Conservation (phyloP, 352 stramenopile species). For the Ophiocytium majus region DNA sequence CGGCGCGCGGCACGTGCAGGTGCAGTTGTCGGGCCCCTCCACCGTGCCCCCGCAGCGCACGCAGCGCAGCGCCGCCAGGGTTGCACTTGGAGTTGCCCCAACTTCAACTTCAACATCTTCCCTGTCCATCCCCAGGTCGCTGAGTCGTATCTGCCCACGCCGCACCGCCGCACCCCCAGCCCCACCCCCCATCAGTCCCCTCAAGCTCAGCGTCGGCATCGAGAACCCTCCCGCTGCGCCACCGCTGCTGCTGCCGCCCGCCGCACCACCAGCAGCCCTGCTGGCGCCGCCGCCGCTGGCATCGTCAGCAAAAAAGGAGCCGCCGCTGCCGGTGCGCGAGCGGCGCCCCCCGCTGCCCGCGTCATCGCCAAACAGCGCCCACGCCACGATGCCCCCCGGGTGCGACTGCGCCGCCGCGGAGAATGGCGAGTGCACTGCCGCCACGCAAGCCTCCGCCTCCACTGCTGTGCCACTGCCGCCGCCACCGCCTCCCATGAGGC, state of each 20-base stretch:
- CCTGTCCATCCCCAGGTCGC: background rate
- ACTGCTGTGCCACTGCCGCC: background rate
- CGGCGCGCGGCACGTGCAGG: constrained; percentile 38
- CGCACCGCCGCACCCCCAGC: too few relatives aligned
- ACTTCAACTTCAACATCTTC: background rate
- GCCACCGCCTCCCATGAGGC: too few relatives aligned
- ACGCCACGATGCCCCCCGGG: too few relatives aligned
- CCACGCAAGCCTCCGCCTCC: background rate
- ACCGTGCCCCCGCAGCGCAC: constrained; percentile 41
- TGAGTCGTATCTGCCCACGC: background rate
- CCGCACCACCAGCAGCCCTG: too few relatives aligned
- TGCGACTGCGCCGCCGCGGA: too few relatives aligned
- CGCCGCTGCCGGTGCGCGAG: too few relatives aligned
- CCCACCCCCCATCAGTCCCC: background rate
- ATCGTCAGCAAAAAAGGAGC: too few relatives aligned
- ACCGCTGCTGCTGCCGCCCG: background rate
- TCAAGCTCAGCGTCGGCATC: background rate
- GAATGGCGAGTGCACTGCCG: too few relatives aligned
- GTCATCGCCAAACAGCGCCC: too few relatives aligned
- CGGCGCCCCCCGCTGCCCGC: too few relatives aligned
- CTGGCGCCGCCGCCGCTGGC: background rate
- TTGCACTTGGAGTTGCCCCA: background rate
- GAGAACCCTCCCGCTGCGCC: background rate
- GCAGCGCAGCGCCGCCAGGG: constrained; percentile 14
- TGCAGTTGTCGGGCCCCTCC: constrained; percentile 48